phyloP scores from a whole-genome alignment of 768 basidiomycete genomes.

The Amanita rubescens region DNA sequence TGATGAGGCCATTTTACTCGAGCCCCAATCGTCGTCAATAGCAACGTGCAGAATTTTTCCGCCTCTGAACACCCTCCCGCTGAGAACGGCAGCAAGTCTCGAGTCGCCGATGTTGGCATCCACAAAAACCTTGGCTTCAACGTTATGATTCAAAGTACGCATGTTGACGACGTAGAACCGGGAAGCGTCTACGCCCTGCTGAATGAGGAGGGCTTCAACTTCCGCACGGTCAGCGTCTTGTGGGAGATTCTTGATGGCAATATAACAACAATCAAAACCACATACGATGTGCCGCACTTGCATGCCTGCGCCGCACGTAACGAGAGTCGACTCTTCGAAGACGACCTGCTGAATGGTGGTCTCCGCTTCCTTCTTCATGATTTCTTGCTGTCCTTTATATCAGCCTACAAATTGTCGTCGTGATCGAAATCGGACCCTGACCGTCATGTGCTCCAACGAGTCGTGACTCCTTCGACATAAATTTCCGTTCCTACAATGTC shows the following conservation, averaged over 20 bases:
- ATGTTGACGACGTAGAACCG: constrained; percentile 27
- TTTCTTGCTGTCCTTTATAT: neutral
- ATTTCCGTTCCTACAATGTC: neutral
- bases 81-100: constrained; percentile 34
- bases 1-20: constrained; percentile 34
- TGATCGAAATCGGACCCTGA: neutral
- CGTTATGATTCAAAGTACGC: constrained; percentile 17
- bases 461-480: neutral
- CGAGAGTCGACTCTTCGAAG: constrained; percentile 33
- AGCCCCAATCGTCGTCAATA: constrained; percentile 29
- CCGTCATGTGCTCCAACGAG: neutral
- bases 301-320: constrained; percentile 44
- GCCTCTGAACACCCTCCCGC: constrained; percentile 39
- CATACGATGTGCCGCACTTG: constrained; percentile 35
- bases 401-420: neutral
- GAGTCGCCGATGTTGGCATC: constrained; percentile 35
- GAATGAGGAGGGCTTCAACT: constrained; percentile 33
- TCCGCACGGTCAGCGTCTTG: constrained; percentile 29
- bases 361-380: constrained; percentile 30
- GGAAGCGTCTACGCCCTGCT: constrained; percentile 32
- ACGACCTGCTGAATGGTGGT: constrained; percentile 35
- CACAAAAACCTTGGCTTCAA: constrained; percentile 36
- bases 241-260: constrained; percentile 42
- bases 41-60: constrained; percentile 28
- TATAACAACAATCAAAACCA: constrained; percentile 46